Base-by-base conservation (phyloP, 495 filamentous ascomycete genomes). In the Bacidia rubella region DNA sequence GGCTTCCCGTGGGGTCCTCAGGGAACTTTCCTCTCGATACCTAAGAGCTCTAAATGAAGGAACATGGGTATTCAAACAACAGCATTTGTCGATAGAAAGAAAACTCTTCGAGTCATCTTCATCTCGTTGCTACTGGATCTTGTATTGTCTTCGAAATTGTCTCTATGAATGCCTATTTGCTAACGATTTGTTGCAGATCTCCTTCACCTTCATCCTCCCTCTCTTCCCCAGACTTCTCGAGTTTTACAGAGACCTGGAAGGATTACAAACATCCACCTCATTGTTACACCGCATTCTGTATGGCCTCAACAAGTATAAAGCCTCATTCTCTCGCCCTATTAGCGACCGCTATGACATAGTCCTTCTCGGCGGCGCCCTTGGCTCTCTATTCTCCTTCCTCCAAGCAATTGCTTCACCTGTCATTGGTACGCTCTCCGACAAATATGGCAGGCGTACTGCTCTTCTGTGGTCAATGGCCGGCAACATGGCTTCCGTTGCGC, bases 321-420 rank as follows among this genome's bases (percentile, higher is more conserved):
- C 87, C 51, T 76, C 86, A 40, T 99, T 99, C 65, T 81, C 87
- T 46, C 82, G 82, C 41, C 89, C 92, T 39, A 99, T 97, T 68
- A 90, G 92, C 61, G 87, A 86, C 45, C 84, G 86, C 66, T 97
- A 97, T 70, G 93, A 99, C 63, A 90, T 97, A 54, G 90, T 97
- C 40, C 79, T 99, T 42, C 81, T 99, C 12, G 93, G 93, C 26
- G 93, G 93, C 12, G 93, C 92, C 20, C 72, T 99, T 4, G 93
- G 90, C 47, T 93, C 87, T 12, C 76, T 96, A 5, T 96, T 96
- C 73, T 92, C 88, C 12, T 72, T 96, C 47, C 82, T 95, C 25
- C 92, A 99, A 64, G 93, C 92, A 47, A 70, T 97, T 53, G 90
- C 90, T 0, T 92, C 89, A 1, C 92, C 92, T 12, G 67, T 96